Conservation (phyloP, 305 asterid species). For the Solanum hybrid region DNA sequence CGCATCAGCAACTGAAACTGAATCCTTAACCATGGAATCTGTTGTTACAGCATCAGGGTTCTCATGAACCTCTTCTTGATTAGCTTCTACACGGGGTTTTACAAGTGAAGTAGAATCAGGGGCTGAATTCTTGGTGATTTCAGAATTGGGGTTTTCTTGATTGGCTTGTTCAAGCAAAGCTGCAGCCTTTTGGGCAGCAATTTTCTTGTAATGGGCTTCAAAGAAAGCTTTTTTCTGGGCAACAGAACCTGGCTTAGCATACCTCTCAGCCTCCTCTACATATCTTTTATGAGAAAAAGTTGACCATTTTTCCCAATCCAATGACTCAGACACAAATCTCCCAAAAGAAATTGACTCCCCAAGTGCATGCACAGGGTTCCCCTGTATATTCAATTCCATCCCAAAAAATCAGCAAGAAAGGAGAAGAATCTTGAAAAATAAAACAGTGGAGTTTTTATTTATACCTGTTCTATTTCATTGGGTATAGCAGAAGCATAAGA, state of each 20-base stretch:
- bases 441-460: neutral
- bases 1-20: neutral
- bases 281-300: conserved; percentile 73
- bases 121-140: conserved; percentile 8
- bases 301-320: conserved; percentile 90
- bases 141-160: conserved; percentile 6
- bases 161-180: conserved; percentile 56
- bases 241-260: conserved; percentile 80
- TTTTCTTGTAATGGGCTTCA: conserved; percentile 92
- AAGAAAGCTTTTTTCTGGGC: conserved; percentile 93
- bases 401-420: neutral
- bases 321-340: conserved; percentile 58
- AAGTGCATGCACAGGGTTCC: conserved; percentile 53
- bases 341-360: conserved; percentile 88
- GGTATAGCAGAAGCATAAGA: conserved; percentile 65
- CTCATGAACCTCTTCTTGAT: neutral
- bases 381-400: conserved; percentile 30
- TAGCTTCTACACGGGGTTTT: neutral
- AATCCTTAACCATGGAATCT: neutral
- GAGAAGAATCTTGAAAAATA: neutral
- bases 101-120: neutral
- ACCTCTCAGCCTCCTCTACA: conserved; percentile 89
- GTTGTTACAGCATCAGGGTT: neutral
- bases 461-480: conserved; percentile 59
- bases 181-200: conserved; percentile 81